phyloP scores from a whole-genome alignment of 2,329 filamentous ascomycete species.

The Aspergillus thermomutatus region DNA sequence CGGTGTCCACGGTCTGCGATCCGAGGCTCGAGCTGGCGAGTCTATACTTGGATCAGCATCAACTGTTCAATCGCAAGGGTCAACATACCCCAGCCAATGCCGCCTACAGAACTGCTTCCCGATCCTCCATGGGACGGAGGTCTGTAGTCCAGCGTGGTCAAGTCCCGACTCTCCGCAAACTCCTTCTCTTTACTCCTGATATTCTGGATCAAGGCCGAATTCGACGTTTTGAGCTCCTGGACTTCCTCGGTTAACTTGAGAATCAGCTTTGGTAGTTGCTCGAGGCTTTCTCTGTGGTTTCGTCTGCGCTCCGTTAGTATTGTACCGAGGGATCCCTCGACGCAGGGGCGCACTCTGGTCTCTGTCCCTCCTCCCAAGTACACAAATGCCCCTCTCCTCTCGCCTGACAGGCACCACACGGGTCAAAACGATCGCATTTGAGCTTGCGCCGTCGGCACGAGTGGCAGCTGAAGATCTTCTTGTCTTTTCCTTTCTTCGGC shows the following conservation, averaged over 20 bases:
- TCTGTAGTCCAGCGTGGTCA: neutral
- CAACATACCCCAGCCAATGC: neutral
- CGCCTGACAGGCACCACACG: neutral
- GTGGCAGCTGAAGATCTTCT: neutral
- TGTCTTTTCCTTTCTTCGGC: neutral
- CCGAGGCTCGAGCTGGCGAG: neutral
- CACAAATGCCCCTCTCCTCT: neutral
- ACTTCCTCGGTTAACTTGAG: neutral
- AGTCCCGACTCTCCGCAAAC: neutral
- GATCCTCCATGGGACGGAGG: neutral
- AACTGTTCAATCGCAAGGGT: neutral
- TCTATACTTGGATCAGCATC: neutral
- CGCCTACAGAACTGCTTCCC: neutral
- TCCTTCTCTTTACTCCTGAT: neutral
- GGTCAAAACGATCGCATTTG: neutral
- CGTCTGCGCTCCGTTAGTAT: neutral
- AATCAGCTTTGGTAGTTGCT: neutral
- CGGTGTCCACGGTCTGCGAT: neutral
- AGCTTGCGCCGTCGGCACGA: neutral
- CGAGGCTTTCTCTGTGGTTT: neutral
- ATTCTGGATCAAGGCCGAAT: neutral
- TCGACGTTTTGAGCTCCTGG: neutral
- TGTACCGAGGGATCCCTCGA: too few relatives aligned
- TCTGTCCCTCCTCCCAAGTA: neutral
- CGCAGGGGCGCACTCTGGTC: neutral